Conservation (phyloP, 1,284 basidiomycete genomes). For the Flammula alnicola region DNA sequence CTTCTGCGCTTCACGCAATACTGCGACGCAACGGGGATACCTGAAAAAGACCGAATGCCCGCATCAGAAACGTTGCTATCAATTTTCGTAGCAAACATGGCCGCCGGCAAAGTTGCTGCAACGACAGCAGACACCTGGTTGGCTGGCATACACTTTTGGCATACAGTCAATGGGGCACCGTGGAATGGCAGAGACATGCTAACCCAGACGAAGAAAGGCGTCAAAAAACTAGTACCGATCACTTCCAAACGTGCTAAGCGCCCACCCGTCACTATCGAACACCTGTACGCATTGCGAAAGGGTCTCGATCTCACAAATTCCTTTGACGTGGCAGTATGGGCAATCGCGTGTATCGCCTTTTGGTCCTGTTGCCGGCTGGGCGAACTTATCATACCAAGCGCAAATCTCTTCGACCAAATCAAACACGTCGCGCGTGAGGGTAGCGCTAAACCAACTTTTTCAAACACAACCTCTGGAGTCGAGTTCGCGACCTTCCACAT, state of each 20-base stretch:
- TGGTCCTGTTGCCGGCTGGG: constrained; percentile 15
- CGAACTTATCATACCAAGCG: constrained; percentile 19
- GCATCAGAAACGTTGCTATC: constrained; percentile 23
- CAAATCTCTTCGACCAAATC: constrained; percentile 10
- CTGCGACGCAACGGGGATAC: constrained; percentile 25
- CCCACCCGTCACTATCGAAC: constrained; percentile 35
- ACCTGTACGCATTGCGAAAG: constrained; percentile 27
- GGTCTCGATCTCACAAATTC: constrained; percentile 29
- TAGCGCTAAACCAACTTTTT: constrained; percentile 1
- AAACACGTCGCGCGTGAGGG: constrained; percentile 18
- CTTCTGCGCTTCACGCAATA: constrained; percentile 29
- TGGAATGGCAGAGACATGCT: constrained; percentile 33
- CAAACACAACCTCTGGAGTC: background rate
- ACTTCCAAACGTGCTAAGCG: constrained; percentile 23
- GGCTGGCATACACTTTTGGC: constrained; percentile 34
- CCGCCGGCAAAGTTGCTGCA: background rate
- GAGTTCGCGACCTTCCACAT: constrained; percentile 8
- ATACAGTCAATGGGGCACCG: constrained; percentile 31
- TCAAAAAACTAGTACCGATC: constrained; percentile 26
- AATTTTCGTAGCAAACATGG: constrained; percentile 16
- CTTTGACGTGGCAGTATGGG: constrained; percentile 17
- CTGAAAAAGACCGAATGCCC: constrained; percentile 27
- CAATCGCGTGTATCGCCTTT: no score
- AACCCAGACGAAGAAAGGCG: constrained; percentile 20
- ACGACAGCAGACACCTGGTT: constrained; percentile 26